Conservation (phyloP, 805 yeast genomes). For the Candida bentonensis region DNA sequence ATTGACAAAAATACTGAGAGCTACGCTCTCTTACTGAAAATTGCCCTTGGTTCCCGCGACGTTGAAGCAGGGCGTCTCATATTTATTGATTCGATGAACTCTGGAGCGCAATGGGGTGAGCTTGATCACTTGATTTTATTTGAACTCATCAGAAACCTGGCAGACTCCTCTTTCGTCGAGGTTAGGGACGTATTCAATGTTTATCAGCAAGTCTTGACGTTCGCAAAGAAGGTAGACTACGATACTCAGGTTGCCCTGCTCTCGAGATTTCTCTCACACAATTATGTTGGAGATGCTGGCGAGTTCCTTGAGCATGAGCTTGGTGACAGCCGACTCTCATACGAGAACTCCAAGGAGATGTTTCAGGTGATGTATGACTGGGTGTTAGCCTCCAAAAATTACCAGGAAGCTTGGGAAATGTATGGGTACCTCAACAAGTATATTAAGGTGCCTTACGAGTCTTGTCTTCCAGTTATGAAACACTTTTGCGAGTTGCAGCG, state of each 20-base stretch:
- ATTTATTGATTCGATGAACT: conserved; percentile 23
- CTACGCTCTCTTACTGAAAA: conserved; percentile 23
- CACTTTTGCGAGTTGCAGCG: conserved; percentile 38
- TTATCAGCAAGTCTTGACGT: conserved; percentile 30
- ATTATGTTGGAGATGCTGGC: conserved; percentile 28
- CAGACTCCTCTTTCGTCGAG: conserved; percentile 17
- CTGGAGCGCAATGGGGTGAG: conserved; percentile 33
- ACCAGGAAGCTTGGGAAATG: conserved; percentile 40
- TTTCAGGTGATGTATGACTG: conserved; percentile 31
- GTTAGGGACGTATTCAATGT: conserved; percentile 19
- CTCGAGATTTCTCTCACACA: conserved; percentile 22
- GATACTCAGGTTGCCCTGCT: conserved; percentile 27
- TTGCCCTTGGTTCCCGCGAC: conserved; percentile 19
- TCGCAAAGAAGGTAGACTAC: conserved; percentile 25
- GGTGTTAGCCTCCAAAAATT: conserved; percentile 24
- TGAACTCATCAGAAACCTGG: conserved; percentile 18
- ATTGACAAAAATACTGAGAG: conserved; percentile 25
- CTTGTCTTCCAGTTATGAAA: conserved; percentile 43
- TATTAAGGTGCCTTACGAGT: conserved; percentile 42
- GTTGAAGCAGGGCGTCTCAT: conserved; percentile 19
- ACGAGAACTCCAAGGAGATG: conserved; percentile 23
- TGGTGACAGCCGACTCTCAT: conserved; percentile 19
- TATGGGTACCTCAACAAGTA: conserved; percentile 42
- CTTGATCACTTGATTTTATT: conserved; percentile 19
- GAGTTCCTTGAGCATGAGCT: conserved; percentile 31